Percentiles rank a stretch among this genome's conserved stretches.
Evolutionary conservation across 2,329 filamentous ascomycete species (phyloP).

Genomic region (Diplodia mutila): DNA sequence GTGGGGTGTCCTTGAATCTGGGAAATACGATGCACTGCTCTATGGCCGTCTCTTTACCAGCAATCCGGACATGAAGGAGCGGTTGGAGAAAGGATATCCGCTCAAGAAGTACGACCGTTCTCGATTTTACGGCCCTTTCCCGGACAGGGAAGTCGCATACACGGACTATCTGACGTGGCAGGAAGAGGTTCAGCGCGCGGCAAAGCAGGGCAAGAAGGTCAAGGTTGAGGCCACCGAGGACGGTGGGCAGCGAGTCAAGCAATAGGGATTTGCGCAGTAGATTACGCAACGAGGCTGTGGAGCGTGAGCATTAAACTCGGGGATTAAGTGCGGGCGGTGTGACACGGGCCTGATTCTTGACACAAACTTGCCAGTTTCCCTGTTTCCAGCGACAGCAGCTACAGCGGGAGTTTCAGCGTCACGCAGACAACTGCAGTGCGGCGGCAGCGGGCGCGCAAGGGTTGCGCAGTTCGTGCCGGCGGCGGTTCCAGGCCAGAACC

Average conservation of each 20-base stretch:
- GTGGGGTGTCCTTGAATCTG: constrained; percentile 53
- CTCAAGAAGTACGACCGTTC: constrained; percentile 48
- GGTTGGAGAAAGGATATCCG: constrained; percentile 45
- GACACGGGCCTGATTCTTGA: constrained; percentile 6
- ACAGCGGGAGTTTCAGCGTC: constrained; percentile 1
- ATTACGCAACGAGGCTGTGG: constrained; percentile 1
- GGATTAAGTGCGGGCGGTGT: neutral
- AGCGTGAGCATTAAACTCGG: neutral
- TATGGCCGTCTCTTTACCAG: constrained; percentile 53
- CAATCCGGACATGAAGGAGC: constrained; percentile 52
- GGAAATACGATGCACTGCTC: constrained; percentile 44
- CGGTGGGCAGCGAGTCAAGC: constrained; percentile 15
- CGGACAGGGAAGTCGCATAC: constrained; percentile 39
- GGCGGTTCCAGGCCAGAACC: constrained; percentile 2
- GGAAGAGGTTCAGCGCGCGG: constrained; percentile 18
- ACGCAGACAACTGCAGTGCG: neutral
- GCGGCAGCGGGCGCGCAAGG: constrained; percentile 8
- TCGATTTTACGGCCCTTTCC: constrained; percentile 41
- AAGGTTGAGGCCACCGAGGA: neutral
- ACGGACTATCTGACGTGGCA: constrained; percentile 38
- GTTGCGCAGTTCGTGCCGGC: neutral
- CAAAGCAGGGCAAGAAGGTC: constrained; percentile 13
- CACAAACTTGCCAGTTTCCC: neutral
- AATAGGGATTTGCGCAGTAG: neutral
- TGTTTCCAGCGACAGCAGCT: constrained; percentile 10